phyloP scores from a whole-genome alignment of 176 grass and related monocot genomes.

The Carex pumila region DNA sequence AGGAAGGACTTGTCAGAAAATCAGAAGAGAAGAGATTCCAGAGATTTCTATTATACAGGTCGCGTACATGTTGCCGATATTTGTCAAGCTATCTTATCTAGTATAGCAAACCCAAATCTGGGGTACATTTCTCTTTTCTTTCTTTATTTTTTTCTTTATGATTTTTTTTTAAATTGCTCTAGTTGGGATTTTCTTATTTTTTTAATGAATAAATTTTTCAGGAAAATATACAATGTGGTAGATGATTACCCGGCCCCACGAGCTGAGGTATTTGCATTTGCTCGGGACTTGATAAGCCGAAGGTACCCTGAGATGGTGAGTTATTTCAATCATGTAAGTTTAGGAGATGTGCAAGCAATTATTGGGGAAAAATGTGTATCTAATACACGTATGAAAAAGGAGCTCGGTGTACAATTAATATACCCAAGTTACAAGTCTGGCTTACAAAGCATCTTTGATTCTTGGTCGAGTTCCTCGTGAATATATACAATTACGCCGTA shows the following conservation, averaged over 20 bases:
- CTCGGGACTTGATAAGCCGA: constrained; percentile 41
- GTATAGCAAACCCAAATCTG: constrained; percentile 38
- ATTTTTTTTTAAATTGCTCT: not conserved
- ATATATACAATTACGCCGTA: not conserved
- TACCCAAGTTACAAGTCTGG: constrained; percentile 71
- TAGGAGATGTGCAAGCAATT: not conserved
- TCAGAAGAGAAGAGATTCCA: constrained; percentile 62
- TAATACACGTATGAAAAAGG: constrained; percentile 54
- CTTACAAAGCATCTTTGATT: constrained; percentile 53
- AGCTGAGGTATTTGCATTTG: constrained; percentile 74
- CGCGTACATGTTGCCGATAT: constrained; percentile 80
- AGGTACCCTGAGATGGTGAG: constrained; percentile 37
- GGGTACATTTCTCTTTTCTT: constrained; percentile 28
- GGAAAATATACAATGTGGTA: constrained; percentile 76
- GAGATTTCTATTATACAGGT: constrained; percentile 44
- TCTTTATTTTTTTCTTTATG: not conserved
- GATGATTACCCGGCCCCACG: constrained; percentile 81
- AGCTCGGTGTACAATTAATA: constrained; percentile 51
- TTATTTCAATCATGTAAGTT: not conserved
- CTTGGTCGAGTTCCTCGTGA: constrained; percentile 11
- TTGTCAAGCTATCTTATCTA: constrained; percentile 62
- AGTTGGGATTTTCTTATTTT: not conserved
- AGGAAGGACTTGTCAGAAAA: constrained; percentile 43
- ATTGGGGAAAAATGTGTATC: constrained; percentile 60
- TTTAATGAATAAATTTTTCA: not conserved